Evolutionary conservation across 306 rosid genomes (phyloP).

Genomic region (Calophaca sinica): DNA sequence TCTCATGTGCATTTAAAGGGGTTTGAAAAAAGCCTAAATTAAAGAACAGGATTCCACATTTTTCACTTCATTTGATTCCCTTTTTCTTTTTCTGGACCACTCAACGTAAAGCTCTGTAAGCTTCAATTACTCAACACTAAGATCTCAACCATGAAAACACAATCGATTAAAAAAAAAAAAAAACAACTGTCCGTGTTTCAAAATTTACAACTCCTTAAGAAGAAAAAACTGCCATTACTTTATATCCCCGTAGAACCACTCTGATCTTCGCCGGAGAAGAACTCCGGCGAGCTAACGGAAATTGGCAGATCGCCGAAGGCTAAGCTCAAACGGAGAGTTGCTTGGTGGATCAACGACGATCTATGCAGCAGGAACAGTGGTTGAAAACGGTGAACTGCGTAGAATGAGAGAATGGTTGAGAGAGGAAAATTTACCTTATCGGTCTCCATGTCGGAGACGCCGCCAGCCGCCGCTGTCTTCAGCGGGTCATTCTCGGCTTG

Average conservation of each 20-base stretch:
- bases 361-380: conserved; percentile 41
- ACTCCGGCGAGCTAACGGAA: conserved; percentile 48
- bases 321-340: conserved; percentile 43
- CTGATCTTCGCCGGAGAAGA: conserved; percentile 44
- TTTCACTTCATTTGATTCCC: conserved; percentile 42
- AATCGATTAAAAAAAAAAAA: not conserved
- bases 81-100: conserved; percentile 42
- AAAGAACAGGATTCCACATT: conserved; percentile 51
- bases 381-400: conserved; percentile 21
- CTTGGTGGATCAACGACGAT: conserved; percentile 65
- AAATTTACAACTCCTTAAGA: conserved; percentile 10
- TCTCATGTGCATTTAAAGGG: conserved; percentile 26
- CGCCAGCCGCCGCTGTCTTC: conserved; percentile 52
- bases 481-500: conserved; percentile 54
- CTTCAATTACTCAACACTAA: conserved; percentile 37
- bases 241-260: conserved; percentile 28
- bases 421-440: conserved; percentile 64
- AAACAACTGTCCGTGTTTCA: not conserved
- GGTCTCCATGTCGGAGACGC: conserved; percentile 64
- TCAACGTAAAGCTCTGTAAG: conserved; percentile 26
- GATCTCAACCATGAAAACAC: conserved; percentile 38
- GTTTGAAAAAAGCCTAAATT: conserved; percentile 15
- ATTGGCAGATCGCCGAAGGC: conserved; percentile 60
- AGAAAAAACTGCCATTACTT: not conserved
- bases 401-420: conserved; percentile 34